Conservation (phyloP, 495 filamentous ascomycete species). For the Oleoguttula mirabilis region DNA sequence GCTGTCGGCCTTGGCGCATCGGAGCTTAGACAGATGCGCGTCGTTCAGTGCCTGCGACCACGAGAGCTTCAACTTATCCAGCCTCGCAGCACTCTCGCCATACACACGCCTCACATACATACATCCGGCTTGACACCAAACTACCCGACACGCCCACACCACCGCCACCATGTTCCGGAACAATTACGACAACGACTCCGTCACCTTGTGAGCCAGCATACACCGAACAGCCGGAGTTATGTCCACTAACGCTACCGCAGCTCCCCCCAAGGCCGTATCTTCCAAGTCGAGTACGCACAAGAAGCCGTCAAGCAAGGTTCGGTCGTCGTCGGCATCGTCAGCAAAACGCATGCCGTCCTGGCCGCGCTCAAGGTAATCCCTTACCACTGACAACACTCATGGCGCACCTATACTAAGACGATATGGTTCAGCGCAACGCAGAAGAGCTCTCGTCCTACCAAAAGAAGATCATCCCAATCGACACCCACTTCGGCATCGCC, state of each 20-base stretch:
- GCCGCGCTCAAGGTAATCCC: constrained; percentile 83
- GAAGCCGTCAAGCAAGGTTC: constrained; percentile 99
- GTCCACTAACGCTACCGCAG: constrained; percentile 38
- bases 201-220: constrained; percentile 72
- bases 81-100: too few species aligned
- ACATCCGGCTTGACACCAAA: too few species aligned
- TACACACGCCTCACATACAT: too few species aligned
- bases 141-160: too few species aligned
- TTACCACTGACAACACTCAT: constrained; percentile 4
- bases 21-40: constrained; percentile 10
- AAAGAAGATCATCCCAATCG: constrained; percentile 95
- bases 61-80: too few species aligned
- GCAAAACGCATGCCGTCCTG: constrained; percentile 94
- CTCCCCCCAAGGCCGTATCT: constrained; percentile 98
- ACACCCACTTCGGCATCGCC: constrained; percentile 87
- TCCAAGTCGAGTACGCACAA: constrained; percentile 97
- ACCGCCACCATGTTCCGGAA: constrained; percentile 81
- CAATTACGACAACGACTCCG: constrained; percentile 99
- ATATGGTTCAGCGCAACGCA: constrained; percentile 64
- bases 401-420: constrained; percentile 17
- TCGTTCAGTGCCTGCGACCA: too few species aligned
- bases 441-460: constrained; percentile 99
- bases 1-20: background rate
- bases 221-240: background rate
- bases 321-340: constrained; percentile 89